Evolutionary conservation across 225 moss, liverwort and hornwort genomes (phyloP).

Genomic region (Marchantia polymorpha): DNA sequence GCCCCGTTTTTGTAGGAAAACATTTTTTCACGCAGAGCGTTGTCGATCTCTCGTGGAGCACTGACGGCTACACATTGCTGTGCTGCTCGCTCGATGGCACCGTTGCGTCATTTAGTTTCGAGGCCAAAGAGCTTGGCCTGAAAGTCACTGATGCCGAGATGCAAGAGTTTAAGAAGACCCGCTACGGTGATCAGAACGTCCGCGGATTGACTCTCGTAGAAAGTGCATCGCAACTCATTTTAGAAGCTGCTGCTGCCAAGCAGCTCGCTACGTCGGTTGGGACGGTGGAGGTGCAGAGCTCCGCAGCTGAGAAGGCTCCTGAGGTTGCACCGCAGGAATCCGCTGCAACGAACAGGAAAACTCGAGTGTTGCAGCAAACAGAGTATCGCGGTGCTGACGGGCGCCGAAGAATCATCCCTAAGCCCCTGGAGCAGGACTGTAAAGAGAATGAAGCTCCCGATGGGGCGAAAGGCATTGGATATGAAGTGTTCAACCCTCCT

Average conservation of each 20-base stretch:
- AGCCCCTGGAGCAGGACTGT: conserved; percentile 73
- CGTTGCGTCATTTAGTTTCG: conserved; percentile 81
- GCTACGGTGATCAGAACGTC: conserved; percentile 89
- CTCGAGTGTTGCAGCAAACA: conserved; percentile 76
- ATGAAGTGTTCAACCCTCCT: conserved; percentile 41
- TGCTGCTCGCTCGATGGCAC: conserved; percentile 98
- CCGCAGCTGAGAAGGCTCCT: conserved; percentile 53
- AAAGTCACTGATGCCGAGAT: conserved; percentile 81
- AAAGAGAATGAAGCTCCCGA: conserved; percentile 59
- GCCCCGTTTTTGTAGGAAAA: conserved; percentile 95
- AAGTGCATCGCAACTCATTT: conserved; percentile 73
- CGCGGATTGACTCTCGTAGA: conserved; percentile 83
- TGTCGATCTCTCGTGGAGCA: conserved; percentile 95
- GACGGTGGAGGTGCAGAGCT: conserved; percentile 37
- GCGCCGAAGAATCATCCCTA: conserved; percentile 88
- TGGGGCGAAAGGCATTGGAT: conserved; percentile 20
- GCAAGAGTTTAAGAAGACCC: conserved; percentile 90
- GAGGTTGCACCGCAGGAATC: conserved; percentile 36
- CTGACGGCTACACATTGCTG: conserved; percentile 91
- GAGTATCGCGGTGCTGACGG: conserved; percentile 96
- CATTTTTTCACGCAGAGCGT: conserved; percentile 97
- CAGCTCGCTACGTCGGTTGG: conserved; percentile 50
- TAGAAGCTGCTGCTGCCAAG: conserved; percentile 85
- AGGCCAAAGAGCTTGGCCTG: conserved; percentile 75
- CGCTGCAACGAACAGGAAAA: conserved; percentile 36